Evolutionary conservation across 306 rosid species (phyloP).

Genomic region (Lathyrus sativus): DNA sequence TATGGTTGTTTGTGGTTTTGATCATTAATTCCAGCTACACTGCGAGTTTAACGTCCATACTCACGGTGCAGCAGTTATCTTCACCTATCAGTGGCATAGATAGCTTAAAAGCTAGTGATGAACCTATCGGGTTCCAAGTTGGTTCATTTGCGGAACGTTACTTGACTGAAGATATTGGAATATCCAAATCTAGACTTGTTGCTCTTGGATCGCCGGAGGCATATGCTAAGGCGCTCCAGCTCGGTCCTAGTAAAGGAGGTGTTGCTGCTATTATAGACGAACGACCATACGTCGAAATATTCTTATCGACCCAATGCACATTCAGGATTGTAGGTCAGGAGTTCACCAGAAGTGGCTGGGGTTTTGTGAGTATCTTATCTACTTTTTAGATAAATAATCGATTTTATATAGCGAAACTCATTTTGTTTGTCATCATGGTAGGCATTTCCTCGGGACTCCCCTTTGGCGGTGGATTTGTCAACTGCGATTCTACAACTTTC

Average conservation of each 20-base stretch:
- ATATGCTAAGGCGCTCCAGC: slow-evolving; percentile 72
- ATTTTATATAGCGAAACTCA: neutral
- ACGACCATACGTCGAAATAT: slow-evolving; percentile 68
- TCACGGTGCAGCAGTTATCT: slow-evolving; percentile 85
- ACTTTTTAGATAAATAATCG: slow-evolving; percentile 20
- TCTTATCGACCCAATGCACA: slow-evolving; percentile 81
- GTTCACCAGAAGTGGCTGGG: slow-evolving; percentile 99
- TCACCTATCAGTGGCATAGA: slow-evolving; percentile 81
- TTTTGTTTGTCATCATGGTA: slow-evolving; percentile 36
- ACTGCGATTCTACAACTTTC: slow-evolving; percentile 92
- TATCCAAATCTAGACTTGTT: slow-evolving; percentile 72
- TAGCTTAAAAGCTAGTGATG: slow-evolving; percentile 60
- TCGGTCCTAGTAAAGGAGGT: slow-evolving; percentile 82
- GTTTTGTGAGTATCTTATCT: slow-evolving; percentile 72
- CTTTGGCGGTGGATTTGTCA: slow-evolving; percentile 83
- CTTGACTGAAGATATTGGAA: slow-evolving; percentile 72
- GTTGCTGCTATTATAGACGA: slow-evolving; percentile 95
- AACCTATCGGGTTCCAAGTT: slow-evolving; percentile 83
- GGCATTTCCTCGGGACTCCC: slow-evolving; percentile 97
- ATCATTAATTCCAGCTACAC: slow-evolving; percentile 95
- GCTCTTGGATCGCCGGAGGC: slow-evolving; percentile 82
- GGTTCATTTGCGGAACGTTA: slow-evolving; percentile 87
- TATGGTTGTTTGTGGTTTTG: slow-evolving; percentile 97
- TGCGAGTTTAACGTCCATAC: slow-evolving; percentile 97
- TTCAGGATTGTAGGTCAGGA: slow-evolving; percentile 88